A percentile compares a stretch with the other conserved stretches of the same genome.
Evolutionary conservation across 1,139 yeast genomes (phyloP).

Genomic region (Kodamaea alishanica): DNA sequence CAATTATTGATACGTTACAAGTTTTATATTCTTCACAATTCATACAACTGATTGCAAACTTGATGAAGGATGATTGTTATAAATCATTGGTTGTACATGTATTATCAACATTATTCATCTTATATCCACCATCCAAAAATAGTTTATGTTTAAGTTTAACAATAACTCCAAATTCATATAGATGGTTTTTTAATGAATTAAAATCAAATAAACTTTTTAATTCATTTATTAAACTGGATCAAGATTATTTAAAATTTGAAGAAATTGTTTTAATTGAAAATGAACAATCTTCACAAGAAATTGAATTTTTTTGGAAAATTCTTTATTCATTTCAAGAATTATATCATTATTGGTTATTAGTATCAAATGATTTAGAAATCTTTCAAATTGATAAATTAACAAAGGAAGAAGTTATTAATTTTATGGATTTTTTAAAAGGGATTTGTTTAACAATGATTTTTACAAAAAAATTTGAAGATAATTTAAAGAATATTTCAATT

Average conservation of each 20-base stretch:
- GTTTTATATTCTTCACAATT: conserved; percentile 24
- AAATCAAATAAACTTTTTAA: conserved; percentile 18
- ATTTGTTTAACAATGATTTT: conserved; percentile 57
- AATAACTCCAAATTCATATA: conserved; percentile 31
- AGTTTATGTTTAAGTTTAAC: conserved; percentile 37
- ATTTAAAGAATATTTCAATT: conserved; percentile 39
- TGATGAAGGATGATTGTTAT: not conserved
- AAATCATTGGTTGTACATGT: conserved; percentile 14
- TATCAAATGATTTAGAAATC: conserved; percentile 69
- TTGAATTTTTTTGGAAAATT: conserved; percentile 30
- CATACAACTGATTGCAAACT: conserved; percentile 14
- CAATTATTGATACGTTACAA: conserved; percentile 11
- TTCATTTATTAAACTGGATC: conserved; percentile 9
- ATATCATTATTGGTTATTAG: conserved; percentile 52
- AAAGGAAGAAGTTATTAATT: conserved; percentile 38
- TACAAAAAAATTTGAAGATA: conserved; percentile 9
- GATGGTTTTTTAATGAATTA: conserved; percentile 23
- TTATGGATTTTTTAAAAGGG: conserved; percentile 51
- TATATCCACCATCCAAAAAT: conserved; percentile 30
- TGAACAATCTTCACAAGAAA: not conserved
- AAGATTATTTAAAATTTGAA: conserved; percentile 22
- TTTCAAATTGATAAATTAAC: conserved; percentile 44
- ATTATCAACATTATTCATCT: conserved; percentile 27
- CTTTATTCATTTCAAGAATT: conserved; percentile 45
- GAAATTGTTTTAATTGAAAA: conserved; percentile 9